These are phyloP conservation scores for Fistulifera solaris DNA, from an alignment of 108 stramenopile genomes.

Conservation along the genomic window DNA sequence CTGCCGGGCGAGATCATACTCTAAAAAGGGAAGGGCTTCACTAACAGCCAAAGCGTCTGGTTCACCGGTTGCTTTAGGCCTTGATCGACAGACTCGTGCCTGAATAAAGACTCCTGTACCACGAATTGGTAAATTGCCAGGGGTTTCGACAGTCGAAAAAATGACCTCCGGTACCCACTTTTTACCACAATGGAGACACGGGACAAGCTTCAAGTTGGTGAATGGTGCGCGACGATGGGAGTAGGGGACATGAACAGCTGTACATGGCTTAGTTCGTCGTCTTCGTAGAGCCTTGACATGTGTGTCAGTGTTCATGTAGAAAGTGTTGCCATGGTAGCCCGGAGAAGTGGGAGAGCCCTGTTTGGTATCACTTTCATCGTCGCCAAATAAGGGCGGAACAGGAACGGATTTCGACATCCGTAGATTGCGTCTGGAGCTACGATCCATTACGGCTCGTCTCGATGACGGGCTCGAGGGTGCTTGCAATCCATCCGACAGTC, in stretches of 20 bases:
- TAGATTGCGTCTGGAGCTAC: constrained; percentile 2
- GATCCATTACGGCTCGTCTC: neutral
- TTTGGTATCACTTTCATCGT: constrained; percentile 25
- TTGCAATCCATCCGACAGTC: neutral
- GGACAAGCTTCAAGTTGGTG: constrained; percentile 91
- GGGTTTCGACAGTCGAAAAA: constrained; percentile 62
- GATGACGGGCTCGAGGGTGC: neutral
- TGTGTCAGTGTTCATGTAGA: no score
- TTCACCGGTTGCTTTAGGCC: constrained; percentile 74
- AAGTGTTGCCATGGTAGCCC: constrained; percentile 15
- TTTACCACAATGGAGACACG: constrained; percentile 86
- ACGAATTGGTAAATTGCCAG: constrained; percentile 69
- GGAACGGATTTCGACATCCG: neutral
- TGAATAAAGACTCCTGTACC: constrained; percentile 90
- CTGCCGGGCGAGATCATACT: constrained; percentile 93
- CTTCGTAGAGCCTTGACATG: constrained; percentile 1
- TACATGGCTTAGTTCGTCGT: constrained; percentile 21
- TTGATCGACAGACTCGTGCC: constrained; percentile 87
- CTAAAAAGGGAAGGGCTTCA: constrained; percentile 88
- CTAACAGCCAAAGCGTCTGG: constrained; percentile 86
- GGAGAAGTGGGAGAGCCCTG: constrained; percentile 20
- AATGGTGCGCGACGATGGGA: constrained; percentile 91
- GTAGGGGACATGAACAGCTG: constrained; percentile 94
- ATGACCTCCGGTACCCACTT: constrained; percentile 93
- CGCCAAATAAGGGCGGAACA: constrained; percentile 8